Evolutionary conservation across 2,329 filamentous ascomycete species (phyloP), one percentile per base, ranked within the genome.

Genomic region (Paraconiothyrium sp.): DNA sequence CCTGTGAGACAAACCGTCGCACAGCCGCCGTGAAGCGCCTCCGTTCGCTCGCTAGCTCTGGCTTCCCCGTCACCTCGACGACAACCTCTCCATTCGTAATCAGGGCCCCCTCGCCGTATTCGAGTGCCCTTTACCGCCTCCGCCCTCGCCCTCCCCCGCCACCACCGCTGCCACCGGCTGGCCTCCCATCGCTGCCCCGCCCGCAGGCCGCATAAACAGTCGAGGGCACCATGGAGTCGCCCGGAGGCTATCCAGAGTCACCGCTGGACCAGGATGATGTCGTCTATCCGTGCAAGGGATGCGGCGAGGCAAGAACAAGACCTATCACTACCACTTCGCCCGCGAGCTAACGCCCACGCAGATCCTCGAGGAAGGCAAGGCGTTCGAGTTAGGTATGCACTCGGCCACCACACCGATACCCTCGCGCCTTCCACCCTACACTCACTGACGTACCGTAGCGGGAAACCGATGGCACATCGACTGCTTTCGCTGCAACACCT

Each of bases 351-450:
- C 64, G 49, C 69, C 68, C 71, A 63, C 59, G 59, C 78, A 97
- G 93, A 97, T 98, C 69, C 87, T 99, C 22, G 95, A 99, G 81
- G 95, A 99, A 85, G 95, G 95, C 72, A 98, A 98, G 81, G 95
- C 95, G 56, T 99, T 97, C 74, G 95, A 99, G 83, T 86, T 99
- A 74, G 93, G 94, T 98, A 83, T 76, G 86, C 82, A 66, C 72
- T 69, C 72, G 65, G 39, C 61, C 56, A 30, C 27, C 27, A 6
- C 27, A 30, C 59, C 63, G 61, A 64, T 60, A 65, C 67, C 62
- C 59, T n/a, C 24, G 51, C 49, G 50, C 63, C 61, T 64, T 11
- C 47, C 37, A n/a, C 50, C 20, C 35, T 34, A n/a, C 35, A n/a
- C n/a, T 8, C 43, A 44, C 76, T 78, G 67, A 78, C 75, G 63